Conservation (phyloP, 345 rosid genomes). For the Litchi chinensis region DNA sequence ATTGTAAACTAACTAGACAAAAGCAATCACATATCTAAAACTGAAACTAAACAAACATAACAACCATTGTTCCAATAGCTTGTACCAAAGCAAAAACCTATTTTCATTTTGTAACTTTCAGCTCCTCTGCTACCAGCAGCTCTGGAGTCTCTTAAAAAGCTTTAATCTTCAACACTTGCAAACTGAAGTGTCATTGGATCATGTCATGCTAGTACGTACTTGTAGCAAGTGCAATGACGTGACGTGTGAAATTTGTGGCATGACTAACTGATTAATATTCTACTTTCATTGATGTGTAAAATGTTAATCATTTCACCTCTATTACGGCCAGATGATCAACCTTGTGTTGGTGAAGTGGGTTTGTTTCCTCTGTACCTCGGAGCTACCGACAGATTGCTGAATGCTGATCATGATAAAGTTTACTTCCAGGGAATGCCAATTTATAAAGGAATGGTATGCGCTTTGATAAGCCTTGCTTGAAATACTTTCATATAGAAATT, state of each 20-base stretch:
- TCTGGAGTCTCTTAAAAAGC: too few species aligned
- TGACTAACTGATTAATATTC: neutral
- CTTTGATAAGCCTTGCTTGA: conserved; percentile 2
- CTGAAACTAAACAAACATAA: too few species aligned
- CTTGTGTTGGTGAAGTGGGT: conserved; percentile 87
- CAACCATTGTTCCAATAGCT: too few species aligned
- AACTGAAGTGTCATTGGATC: conserved; percentile 10
- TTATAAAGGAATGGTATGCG: conserved; percentile 67
- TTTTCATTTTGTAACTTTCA: too few species aligned
- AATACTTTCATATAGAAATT: neutral
- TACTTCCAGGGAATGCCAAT: conserved; percentile 88
- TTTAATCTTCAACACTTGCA: neutral
- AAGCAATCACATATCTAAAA: too few species aligned
- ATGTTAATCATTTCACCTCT: conserved; percentile 17
- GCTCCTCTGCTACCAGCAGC: too few species aligned
- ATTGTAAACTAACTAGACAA: too few species aligned
- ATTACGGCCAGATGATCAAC: conserved; percentile 67
- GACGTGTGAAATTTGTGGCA: neutral
- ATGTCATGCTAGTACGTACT: neutral
- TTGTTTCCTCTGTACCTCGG: conserved; percentile 72
- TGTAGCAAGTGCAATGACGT: neutral
- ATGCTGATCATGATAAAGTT: conserved; percentile 74
- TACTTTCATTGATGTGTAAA: neutral
- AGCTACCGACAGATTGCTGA: conserved; percentile 76
- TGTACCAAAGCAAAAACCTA: too few species aligned